Base-by-base conservation (phyloP, 208 protist genomes). In the Angomonas deanei region DNA sequence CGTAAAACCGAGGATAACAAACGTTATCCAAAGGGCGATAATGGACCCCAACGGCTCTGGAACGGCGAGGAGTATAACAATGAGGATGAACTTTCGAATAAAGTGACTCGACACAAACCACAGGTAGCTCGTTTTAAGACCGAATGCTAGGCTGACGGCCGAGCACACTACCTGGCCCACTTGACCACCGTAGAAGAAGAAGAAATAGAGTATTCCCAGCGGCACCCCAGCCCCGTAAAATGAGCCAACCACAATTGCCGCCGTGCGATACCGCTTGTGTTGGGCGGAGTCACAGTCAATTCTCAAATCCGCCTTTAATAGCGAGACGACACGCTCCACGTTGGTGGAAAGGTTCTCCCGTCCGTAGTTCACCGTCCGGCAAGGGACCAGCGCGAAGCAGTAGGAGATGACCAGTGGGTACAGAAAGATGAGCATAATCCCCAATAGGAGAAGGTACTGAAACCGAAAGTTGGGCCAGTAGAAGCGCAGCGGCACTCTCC, bases 331-430 rank as follows among this genome's bases (percentile, higher is more conserved):
- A 1, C 24, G 6, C 33, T 48, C 33, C 3, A 8, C 8, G 5
- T 33, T 24, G 36, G 31, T 33, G 19, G 31, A 36, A 2, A 28
- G 11, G 17, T 17, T 48, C 21, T 17, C 46, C 1, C n/a, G 21
- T 3, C 55, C 55, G 55, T 48, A 60, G 13, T 69, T 59, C 24
- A 63, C 69, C 13, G n/a, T 42, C 0, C 42, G 57, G 54, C 74
- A 80, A n/a, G 57, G 68, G 19, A 73, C 66, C 32, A 80, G 63
- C 19, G 61, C 42, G 32, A 80, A 76, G 56, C 55, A 60, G 64
- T 68, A 71, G 39, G 32, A 27, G n/a, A 80, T 11, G 6, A 67
- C 31, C 1, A 58, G 13, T 5, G 53, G 34, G 64, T 71, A 80
- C 34, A 80, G 66, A 49, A 71, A 76, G 47, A 66, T 42, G 53